Percentiles rank a stretch among this genome's conserved stretches.
Evolutionary conservation across 2,329 filamentous ascomycete genomes (phyloP).

Genomic region (Ophiostoma ips): DNA sequence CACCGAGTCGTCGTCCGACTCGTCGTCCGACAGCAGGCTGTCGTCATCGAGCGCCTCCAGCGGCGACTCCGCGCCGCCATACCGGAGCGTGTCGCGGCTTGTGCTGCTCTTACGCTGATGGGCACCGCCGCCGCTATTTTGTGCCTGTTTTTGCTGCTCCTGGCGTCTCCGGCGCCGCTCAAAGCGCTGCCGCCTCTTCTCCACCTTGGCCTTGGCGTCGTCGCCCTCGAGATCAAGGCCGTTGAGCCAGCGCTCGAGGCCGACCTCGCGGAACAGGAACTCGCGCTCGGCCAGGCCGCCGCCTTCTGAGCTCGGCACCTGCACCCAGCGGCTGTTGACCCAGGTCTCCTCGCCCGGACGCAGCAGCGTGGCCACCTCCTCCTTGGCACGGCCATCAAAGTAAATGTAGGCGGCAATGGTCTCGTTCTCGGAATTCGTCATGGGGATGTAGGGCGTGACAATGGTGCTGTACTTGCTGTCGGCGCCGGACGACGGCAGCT

Average conservation of each 20-base stretch:
- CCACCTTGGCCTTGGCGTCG: constrained; percentile 77
- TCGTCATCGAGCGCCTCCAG: constrained; percentile 56
- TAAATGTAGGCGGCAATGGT: constrained; percentile 97
- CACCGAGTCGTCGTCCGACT: constrained; percentile 65
- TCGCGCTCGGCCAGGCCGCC: constrained; percentile 91
- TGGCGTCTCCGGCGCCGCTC: constrained; percentile 53
- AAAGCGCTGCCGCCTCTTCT: constrained; percentile 73
- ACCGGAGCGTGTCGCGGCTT: constrained; percentile 50
- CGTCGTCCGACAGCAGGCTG: constrained; percentile 51
- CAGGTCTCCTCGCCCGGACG: constrained; percentile 93
- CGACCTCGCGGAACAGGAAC: constrained; percentile 93
- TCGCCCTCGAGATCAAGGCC: constrained; percentile 89
- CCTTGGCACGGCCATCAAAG: constrained; percentile 88
- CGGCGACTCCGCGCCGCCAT: constrained; percentile 61
- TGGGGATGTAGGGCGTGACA: constrained; percentile 78
- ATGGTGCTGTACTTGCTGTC: constrained; percentile 32
- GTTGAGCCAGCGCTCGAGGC: constrained; percentile 90
- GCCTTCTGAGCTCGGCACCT: constrained; percentile 78
- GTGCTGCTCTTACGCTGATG: constrained; percentile 13
- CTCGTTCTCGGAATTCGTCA: constrained; percentile 88
- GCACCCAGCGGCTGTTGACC: constrained; percentile 98
- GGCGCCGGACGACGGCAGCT: constrained; percentile 27
- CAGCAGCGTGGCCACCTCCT: constrained; percentile 89
- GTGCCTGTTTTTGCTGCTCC: constrained; percentile 19
- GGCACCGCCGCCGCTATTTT: constrained; percentile 13